Evolutionary conservation across 345 rosid genomes (phyloP), one percentile per base, ranked within the genome.

Genomic region (Ceriops decandra): DNA sequence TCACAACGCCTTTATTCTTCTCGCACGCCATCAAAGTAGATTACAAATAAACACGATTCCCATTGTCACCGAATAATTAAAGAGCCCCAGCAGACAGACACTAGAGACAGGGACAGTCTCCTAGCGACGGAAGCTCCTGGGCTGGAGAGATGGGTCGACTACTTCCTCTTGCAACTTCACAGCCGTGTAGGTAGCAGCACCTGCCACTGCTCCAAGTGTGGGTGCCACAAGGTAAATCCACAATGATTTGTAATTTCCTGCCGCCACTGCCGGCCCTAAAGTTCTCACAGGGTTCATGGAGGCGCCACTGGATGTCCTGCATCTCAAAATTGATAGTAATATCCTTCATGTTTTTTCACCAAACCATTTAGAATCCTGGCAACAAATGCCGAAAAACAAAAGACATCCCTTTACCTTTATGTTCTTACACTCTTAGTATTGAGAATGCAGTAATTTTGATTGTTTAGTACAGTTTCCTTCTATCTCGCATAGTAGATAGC

Each of bases 171-270:
- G 74, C 73, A 95, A 95, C 90, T 95, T 91, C 36, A 93, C 97
- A 17, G 70, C 63, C 0, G 96, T 82, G 85, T 95, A 91, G 16
- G 84, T 80, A 30, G 81, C 95, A 0, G 96, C 92, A 49, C 99
- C 99, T 0, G 82, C 74, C 27, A 95, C 33, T 7, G 91, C 97
- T 22, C 99, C 99, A 0, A 95, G 90, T 27, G 90, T 91, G 3
- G 99, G 96, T 16, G 97, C 99, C 64, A 95, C 47, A 22, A 95
- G 75, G 75, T 89, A 95, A 30, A 95, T 60, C 99, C 99, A 95
- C 11, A 91, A 28, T 47, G 82, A 76, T 54, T 71, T 77, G 70
- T 89, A 95, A 72, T 88, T 89, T 76, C 97, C 99, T 63, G 97
- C 86, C 6, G 97, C 99, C 53, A 95, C 85, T 0, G 99, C 99